phyloP scores from a whole-genome alignment of 345 rosid species.

The Gossypium herbaceum region DNA sequence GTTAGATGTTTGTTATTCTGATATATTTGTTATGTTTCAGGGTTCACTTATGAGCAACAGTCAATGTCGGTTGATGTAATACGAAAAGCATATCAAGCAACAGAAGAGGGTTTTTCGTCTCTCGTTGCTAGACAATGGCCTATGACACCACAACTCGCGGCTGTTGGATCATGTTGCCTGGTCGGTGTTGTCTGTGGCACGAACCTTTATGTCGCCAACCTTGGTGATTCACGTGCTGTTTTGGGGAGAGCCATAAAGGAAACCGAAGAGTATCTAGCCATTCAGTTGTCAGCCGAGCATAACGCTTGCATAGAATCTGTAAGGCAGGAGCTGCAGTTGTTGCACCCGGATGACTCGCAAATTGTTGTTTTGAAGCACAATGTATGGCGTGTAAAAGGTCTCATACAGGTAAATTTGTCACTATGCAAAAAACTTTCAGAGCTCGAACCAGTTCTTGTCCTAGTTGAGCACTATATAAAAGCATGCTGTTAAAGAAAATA shows the following conservation, averaged over 20 bases:
- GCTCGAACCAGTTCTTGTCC: background rate
- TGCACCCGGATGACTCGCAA: slow-evolving; percentile 77
- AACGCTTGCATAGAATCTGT: slow-evolving; percentile 72
- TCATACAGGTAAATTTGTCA: slow-evolving; percentile 61
- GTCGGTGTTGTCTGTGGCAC: slow-evolving; percentile 68
- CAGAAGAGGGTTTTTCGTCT: slow-evolving; percentile 78
- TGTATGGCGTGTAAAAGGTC: slow-evolving; percentile 90
- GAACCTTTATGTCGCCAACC: slow-evolving; percentile 68
- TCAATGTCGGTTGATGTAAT: slow-evolving; percentile 73
- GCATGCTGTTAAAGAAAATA: background rate
- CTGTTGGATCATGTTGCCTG: slow-evolving; percentile 89
- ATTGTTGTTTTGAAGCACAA: slow-evolving; percentile 76
- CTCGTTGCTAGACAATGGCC: slow-evolving; percentile 63
- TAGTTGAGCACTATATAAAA: background rate
- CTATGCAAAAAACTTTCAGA: background rate
- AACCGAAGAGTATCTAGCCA: slow-evolving; percentile 65
- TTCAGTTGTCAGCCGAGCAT: slow-evolving; percentile 78
- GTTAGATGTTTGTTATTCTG: slow-evolving; percentile 7
- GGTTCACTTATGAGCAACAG: slow-evolving; percentile 69
- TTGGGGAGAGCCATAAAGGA: slow-evolving; percentile 66
- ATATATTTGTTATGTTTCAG: slow-evolving; percentile 31
- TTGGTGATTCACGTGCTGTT: slow-evolving; percentile 86
- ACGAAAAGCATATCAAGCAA: slow-evolving; percentile 76
- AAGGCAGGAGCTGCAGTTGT: slow-evolving; percentile 56
- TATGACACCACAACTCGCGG: slow-evolving; percentile 72